These are phyloP conservation scores for Dionaea muscipula DNA, from an alignment of 179 eudicot genomes.

Conservation along the genomic window DNA sequence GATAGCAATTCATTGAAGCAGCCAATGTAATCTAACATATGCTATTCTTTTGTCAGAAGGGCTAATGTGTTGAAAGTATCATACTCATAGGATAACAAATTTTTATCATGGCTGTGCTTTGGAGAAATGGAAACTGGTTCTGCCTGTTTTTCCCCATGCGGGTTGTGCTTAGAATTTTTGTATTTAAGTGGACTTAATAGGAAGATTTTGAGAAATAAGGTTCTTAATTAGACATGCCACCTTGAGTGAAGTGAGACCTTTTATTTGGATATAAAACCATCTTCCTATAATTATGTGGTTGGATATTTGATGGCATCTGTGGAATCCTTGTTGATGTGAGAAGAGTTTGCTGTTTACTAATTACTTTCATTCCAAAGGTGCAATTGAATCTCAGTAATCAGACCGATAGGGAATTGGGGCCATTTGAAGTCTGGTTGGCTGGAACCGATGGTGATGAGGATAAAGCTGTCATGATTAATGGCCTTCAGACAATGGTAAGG, in stretches of 20 bases:
- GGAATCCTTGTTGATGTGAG: background rate
- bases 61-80: too few relatives aligned
- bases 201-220: too few relatives aligned
- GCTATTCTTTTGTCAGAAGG: too few relatives aligned
- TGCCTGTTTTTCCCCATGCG: too few relatives aligned
- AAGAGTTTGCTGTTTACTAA: conserved; percentile 5
- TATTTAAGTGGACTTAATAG: too few relatives aligned
- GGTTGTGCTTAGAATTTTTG: too few relatives aligned
- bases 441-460: conserved; percentile 54
- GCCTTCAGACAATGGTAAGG: conserved; percentile 69
- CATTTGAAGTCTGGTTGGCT: conserved; percentile 74
- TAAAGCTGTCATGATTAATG: conserved; percentile 74
- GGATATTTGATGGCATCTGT: background rate
- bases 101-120: too few relatives aligned
- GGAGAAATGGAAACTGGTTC: too few relatives aligned
- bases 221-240: too few relatives aligned
- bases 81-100: too few relatives aligned
- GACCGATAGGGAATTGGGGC: conserved; percentile 81
- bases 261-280: background rate
- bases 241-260: background rate
- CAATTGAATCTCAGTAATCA: conserved; percentile 60
- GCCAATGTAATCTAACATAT: too few relatives aligned
- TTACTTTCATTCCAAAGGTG: conserved; percentile 34
- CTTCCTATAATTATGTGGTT: background rate
- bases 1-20: too few relatives aligned